Conservation (phyloP, 2,329 filamentous ascomycete species). For the Xylariales sp. region DNA sequence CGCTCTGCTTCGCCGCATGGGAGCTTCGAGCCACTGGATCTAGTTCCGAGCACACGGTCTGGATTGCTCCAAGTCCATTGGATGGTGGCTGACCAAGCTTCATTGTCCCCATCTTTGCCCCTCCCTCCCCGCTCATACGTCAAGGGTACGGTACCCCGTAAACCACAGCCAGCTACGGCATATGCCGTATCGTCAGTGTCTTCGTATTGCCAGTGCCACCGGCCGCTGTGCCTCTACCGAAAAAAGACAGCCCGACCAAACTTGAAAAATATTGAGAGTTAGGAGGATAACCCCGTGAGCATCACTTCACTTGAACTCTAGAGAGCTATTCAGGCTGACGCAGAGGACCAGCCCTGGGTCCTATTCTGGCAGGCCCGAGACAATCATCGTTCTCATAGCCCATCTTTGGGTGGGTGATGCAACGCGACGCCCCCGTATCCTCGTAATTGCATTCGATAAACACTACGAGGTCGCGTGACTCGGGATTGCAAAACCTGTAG, state of each 20-base stretch:
- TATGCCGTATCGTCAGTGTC: neutral
- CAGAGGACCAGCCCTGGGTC: neutral
- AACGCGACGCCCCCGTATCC: neutral
- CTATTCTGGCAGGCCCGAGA: neutral
- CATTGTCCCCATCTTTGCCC: conserved; percentile 7
- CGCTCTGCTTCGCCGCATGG: conserved; percentile 15
- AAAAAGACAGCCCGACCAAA: neutral
- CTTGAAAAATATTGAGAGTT: neutral
- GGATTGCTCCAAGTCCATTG: conserved; percentile 34
- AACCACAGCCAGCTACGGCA: neutral
- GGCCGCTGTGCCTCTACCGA: neutral
- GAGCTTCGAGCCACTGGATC: conserved; percentile 27
- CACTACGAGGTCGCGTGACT: neutral
- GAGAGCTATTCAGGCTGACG: neutral
- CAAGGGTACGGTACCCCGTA: neutral
- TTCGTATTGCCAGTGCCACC: neutral
- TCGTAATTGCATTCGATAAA: neutral
- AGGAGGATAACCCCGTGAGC: neutral
- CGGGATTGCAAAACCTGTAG: neutral
- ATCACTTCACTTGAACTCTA: neutral
- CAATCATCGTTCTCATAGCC: too few relatives aligned
- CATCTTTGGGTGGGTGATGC: neutral
- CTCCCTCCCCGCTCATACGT: conserved; percentile 28
- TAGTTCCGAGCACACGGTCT: conserved; percentile 33
- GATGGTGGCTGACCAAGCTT: conserved; percentile 1